Evolutionary conservation across 2,329 filamentous ascomycete species (phyloP), one percentile per base, ranked within the genome.

Genomic region (Diplodia scrobiculata): DNA sequence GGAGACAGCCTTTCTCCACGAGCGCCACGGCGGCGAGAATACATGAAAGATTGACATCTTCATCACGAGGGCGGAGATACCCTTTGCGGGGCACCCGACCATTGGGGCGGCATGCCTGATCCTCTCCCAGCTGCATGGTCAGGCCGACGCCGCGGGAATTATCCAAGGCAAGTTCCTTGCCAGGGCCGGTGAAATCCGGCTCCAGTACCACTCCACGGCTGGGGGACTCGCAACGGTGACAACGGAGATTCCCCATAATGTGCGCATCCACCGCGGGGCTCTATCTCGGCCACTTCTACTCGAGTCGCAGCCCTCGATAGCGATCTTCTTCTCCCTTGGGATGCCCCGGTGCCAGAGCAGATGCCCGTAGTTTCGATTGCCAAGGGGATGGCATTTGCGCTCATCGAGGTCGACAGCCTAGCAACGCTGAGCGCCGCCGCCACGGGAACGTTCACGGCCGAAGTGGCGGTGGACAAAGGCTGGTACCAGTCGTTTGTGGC

Each of bases 311-410:
- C 74, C 78, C 13, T 68, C 59, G 14, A 70, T 83, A 48, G 72
- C 71, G 45, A 55, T 65, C 13, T 38, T 50, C 29, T 50, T 34
- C 29, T 58, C 60, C 5, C 47, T 66, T 13, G 34, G 51, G 36
- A 48, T 52, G 27, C 38, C 50, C 45, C 38, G 67, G 10, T 63
- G 70, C 52, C 67, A 51, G 5, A 65, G 69, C 63, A 73, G 69
- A 75, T 69, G 36, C 70, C 77, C 14, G 70, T 81, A 13, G 78
- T 81, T 11, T 80, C 78, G 51, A 80, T 92, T 53, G 89, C 92
- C 41, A 86, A 86, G 52, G 91, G 90, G 55, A 89, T 93, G 87
- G 86, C 85, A 0, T 92, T 92, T 75, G 77, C 86, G n/a, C 83
- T 91, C 36, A 80, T 90, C 14, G 79, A 85, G 69, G 79, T 95